phyloP scores from a whole-genome alignment of 176 grass and related monocot genomes.

The Echinochloa phyllopogon region DNA sequence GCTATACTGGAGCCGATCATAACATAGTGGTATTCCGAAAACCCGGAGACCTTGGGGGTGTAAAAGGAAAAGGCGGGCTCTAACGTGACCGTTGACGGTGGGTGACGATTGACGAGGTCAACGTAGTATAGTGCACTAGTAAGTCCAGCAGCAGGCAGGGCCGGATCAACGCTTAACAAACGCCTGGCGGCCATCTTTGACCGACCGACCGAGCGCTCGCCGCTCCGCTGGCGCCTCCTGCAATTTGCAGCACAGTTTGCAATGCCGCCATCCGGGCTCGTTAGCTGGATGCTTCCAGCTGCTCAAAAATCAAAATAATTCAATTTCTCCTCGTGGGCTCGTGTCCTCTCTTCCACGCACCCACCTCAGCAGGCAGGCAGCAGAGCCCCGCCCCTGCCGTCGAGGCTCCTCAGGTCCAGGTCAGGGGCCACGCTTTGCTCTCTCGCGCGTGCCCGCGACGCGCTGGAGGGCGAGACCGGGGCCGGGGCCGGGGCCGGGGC shows the following conservation, averaged over 20 bases:
- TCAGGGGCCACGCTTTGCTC: background rate
- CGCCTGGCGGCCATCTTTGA: constrained; percentile 34
- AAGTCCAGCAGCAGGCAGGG: background rate
- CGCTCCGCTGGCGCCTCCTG: background rate
- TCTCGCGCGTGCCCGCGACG: background rate
- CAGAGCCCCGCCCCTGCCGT: background rate
- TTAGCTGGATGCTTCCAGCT: background rate
- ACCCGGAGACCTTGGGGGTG: background rate
- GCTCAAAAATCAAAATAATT: background rate
- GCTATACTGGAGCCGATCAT: no score
- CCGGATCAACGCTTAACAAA: background rate
- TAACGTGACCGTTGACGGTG: no score
- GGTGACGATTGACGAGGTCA: constrained; percentile 26
- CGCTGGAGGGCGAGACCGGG: background rate
- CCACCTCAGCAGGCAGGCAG: background rate
- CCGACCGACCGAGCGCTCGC: background rate
- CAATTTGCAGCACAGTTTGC: background rate
- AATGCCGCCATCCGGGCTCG: no score
- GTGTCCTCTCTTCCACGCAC: no score
- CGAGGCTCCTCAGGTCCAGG: background rate
- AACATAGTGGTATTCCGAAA: background rate
- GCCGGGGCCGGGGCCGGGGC: background rate
- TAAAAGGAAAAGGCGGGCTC: background rate
- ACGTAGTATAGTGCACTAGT: background rate
- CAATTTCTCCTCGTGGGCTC: background rate